A percentile compares a stretch with the other conserved stretches of the same genome.
Evolutionary conservation across 78 protist genomes (phyloP).

Genomic region (Salpingoeca rosetta): DNA sequence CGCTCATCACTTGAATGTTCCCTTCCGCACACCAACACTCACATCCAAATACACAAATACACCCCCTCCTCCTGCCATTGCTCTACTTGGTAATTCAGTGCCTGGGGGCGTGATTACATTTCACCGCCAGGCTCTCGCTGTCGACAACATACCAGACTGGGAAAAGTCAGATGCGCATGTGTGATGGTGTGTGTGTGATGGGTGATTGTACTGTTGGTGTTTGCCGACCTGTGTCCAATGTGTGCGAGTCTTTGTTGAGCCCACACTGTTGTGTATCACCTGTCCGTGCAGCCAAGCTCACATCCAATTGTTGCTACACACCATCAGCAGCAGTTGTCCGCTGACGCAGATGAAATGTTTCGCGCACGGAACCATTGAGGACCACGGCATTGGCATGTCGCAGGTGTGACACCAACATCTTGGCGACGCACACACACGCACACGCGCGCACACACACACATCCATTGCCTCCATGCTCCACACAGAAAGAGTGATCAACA

Average conservation of each 20-base stretch:
- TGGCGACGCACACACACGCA: neutral
- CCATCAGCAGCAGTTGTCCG: neutral
- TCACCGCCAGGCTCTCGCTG: neutral
- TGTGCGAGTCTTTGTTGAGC: no score
- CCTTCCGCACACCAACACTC: no score
- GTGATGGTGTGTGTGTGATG: no score
- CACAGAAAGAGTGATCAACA: neutral
- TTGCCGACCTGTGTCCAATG: no score
- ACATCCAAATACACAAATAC: no score
- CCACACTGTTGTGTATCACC: no score
- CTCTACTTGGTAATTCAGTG: neutral
- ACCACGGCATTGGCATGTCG: neutral
- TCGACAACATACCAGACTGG: neutral
- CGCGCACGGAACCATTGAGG: slow-evolving; percentile 15
- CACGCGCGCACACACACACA: neutral
- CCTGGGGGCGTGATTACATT: neutral
- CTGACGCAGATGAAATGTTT: neutral
- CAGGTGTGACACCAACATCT: neutral
- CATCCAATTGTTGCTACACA: no score
- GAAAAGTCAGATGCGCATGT: neutral
- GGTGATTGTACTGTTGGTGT: no score
- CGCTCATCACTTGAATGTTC: no score
- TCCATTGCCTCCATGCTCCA: neutral
- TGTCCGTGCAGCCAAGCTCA: no score
- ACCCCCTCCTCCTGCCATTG: no score